Evolutionary conservation across 768 basidiomycete species (phyloP), one percentile per base, ranked within the genome.

Genomic region (Flagelloscypha sp.): DNA sequence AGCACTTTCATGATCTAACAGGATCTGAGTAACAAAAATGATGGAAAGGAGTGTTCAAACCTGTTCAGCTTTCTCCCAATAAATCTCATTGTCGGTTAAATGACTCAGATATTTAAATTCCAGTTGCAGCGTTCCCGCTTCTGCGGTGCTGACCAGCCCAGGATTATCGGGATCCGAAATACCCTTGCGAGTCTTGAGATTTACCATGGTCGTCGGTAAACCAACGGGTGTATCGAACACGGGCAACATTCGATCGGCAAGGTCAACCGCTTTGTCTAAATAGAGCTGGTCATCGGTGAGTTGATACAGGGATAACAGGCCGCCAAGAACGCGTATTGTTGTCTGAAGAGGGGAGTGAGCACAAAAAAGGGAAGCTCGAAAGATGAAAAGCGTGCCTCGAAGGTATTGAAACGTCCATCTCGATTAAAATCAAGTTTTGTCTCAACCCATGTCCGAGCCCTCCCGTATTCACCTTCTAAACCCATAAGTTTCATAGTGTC

Each of bases 281-380:
- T 76, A 89, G 3, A 93, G 48, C 4, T 63, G 47, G 40, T 92
- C 83, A 21, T 72, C 61, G 2, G 55, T 68, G 7, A 95, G 70
- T 48, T 90, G 76, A 50, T 89, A 79, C 1, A 90, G 84, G 2
- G 90, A 79, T 2, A 97, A 65, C 4, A 98, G 71, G 1, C 94
- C 94, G 7, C 94, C 93, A 3, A 98, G 67, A 1, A 94, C 74
- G 16, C 93, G 79, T 35, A 95, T 97, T 0, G 90, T 95, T 1
- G 86, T 92, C 88, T 93, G 43, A 9, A 15, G 10, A 33, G 44
- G 20, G 22, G 25, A 27, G 27, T 25, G 13, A 6, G 29, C 21
- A 32, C 20, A 7, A n/a, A 13, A n/a, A 13, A 24, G n/a, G 33
- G 10, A 30, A 27, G 6, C 10, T 9, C 18, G 27, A 33, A n/a